Conservation (phyloP, 164 flowering plant genomes). For the Tetracentron sinense region DNA sequence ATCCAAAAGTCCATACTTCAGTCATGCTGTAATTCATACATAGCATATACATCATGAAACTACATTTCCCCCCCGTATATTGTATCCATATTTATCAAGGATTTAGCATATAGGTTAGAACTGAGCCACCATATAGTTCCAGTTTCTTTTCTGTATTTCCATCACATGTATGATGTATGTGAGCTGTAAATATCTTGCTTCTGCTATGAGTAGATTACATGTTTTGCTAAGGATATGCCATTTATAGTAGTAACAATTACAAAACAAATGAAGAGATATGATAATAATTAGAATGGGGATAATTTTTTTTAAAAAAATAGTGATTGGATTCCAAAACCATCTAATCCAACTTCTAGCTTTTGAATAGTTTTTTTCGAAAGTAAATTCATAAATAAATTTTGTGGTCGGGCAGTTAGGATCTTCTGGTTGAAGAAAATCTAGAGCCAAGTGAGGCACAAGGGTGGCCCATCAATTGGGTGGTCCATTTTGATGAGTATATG, state of each 20-base stretch:
- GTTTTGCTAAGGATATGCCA: too few species aligned
- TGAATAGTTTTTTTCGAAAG: background rate
- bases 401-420: background rate
- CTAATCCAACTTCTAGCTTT: background rate
- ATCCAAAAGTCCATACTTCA: background rate
- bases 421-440: too few species aligned
- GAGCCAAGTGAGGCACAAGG: too few species aligned
- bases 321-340: background rate
- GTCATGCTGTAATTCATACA: too few species aligned
- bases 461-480: too few species aligned
- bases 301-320: too few species aligned
- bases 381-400: background rate
- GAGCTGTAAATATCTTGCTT: background rate
- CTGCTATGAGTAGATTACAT: too few species aligned
- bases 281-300: too few species aligned
- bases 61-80: background rate
- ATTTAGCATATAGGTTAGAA: background rate
- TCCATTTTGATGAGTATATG: too few species aligned
- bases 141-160: background rate
- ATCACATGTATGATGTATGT: background rate
- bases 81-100: background rate
- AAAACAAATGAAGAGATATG: too few species aligned
- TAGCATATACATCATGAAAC: too few species aligned
- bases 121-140: background rate
- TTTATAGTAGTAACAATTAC: too few species aligned